These are phyloP conservation scores for Pyrenophora seminiperda DNA, from an alignment of 2,329 filamentous ascomycete genomes.

Conservation along the genomic window DNA sequence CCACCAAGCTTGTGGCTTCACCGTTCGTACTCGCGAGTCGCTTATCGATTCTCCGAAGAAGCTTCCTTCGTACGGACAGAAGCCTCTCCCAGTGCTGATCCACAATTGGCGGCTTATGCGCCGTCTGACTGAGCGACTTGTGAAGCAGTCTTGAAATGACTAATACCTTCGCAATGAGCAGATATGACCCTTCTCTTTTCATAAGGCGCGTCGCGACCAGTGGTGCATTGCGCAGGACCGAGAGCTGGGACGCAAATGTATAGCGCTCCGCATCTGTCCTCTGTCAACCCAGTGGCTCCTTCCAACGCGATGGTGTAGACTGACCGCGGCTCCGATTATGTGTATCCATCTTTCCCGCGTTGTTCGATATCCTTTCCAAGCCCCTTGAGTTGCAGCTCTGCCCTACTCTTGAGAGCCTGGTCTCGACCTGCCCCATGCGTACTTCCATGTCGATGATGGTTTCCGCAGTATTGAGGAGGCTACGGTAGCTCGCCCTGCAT, in stretches of 20 bases:
- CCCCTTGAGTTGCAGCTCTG: constrained; percentile 74
- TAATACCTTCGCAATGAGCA: constrained; percentile 67
- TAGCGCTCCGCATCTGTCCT: constrained; percentile 50
- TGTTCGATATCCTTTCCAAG: constrained; percentile 68
- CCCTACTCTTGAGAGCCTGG: constrained; percentile 72
- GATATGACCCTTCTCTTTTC: constrained; percentile 55
- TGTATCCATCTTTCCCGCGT: constrained; percentile 58
- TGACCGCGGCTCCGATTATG: constrained; percentile 50
- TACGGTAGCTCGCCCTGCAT: constrained; percentile 74
- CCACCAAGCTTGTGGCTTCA: constrained; percentile 61
- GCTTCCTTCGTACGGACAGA: constrained; percentile 64
- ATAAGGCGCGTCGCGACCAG: constrained; percentile 59
- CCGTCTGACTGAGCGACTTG: constrained; percentile 68
- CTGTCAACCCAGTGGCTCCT: constrained; percentile 22
- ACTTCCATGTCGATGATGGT: constrained; percentile 88
- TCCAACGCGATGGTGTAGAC: constrained; percentile 15
- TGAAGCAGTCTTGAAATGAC: constrained; percentile 76
- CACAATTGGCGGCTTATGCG: constrained; percentile 58
- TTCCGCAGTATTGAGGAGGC: constrained; percentile 88
- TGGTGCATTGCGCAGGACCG: constrained; percentile 63
- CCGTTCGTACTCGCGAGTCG: constrained; percentile 47
- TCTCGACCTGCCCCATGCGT: constrained; percentile 76
- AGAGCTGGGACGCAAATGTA: constrained; percentile 61
- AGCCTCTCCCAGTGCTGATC: constrained; percentile 69
- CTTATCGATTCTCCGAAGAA: constrained; percentile 68